A percentile compares a stretch with the other conserved stretches of the same genome.
Conservation (phyloP, 495 filamentous ascomycete species). For the Ascobolus immersus region DNA sequence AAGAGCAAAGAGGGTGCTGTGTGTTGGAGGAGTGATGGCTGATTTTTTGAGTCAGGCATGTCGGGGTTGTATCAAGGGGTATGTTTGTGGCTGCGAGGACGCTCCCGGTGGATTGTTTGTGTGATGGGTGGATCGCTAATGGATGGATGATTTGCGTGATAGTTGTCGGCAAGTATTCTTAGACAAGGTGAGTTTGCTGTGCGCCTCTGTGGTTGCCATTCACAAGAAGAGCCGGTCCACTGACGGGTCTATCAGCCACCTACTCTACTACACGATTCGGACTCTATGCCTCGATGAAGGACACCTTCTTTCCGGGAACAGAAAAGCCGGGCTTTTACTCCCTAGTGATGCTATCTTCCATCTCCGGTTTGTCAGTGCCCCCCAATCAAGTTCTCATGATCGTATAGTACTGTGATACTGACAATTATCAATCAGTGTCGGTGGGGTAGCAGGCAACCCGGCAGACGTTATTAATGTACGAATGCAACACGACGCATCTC, state of each 20-base stretch:
- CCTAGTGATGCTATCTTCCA: conserved; percentile 53
- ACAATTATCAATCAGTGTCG: conserved; percentile 25
- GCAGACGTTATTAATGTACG: conserved; percentile 93
- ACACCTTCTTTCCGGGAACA: conserved; percentile 26
- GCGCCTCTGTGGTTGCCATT: neutral
- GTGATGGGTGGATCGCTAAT: neutral
- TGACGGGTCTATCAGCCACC: conserved; percentile 21
- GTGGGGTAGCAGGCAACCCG: conserved; percentile 74
- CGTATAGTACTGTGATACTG: neutral
- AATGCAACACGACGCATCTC: conserved; percentile 85
- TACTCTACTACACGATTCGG: conserved; percentile 87
- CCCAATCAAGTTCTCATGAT: neutral
- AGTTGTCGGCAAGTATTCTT: conserved; percentile 73
- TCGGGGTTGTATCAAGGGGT: conserved; percentile 58
- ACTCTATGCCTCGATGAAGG: conserved; percentile 80
- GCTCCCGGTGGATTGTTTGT: neutral
- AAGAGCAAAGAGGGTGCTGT: no score
- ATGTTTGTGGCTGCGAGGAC: conserved; percentile 14
- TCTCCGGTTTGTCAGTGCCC: conserved; percentile 40
- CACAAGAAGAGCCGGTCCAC: neutral
- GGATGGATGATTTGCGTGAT: conserved; percentile 6
- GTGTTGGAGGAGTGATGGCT: conserved; percentile 1
- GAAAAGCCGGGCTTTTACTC: conserved; percentile 35
- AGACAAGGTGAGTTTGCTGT: conserved; percentile 37
- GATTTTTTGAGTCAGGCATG: conserved; percentile 20